Evolutionary conservation across 2,329 filamentous ascomycete genomes (phyloP).

Genomic region (Blastomyces emzantsi): DNA sequence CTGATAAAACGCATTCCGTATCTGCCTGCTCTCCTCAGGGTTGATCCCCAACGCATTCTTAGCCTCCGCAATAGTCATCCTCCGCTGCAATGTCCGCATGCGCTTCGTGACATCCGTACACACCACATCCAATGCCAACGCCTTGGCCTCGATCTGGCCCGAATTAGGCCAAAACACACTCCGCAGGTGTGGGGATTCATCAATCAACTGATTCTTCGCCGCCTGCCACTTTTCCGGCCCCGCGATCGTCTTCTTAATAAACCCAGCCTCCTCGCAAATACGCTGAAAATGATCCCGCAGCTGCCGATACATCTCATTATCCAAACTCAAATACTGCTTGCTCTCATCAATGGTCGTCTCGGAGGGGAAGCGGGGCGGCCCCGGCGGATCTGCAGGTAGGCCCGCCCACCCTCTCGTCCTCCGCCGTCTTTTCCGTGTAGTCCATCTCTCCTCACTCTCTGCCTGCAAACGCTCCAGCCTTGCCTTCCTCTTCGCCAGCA

Average conservation of each 20-base stretch:
- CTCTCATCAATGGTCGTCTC: conserved; percentile 75
- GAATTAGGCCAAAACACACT: conserved; percentile 51
- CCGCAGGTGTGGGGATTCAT: conserved; percentile 55
- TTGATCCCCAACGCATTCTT: conserved; percentile 64
- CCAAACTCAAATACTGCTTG: conserved; percentile 58
- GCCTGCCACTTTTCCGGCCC: conserved; percentile 65
- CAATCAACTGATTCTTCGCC: conserved; percentile 58
- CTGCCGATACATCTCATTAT: conserved; percentile 53
- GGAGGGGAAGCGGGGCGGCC: conserved; percentile 66
- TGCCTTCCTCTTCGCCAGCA: conserved; percentile 46
- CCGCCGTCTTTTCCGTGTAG: conserved; percentile 56
- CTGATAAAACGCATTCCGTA: conserved; percentile 57
- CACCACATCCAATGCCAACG: conserved; percentile 65
- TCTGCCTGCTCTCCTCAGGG: conserved; percentile 55
- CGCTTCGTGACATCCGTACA: conserved; percentile 75
- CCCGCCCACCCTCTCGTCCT: conserved; percentile 60
- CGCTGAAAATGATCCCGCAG: conserved; percentile 58
- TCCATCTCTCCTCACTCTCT: conserved; percentile 55
- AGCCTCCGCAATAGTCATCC: conserved; percentile 65
- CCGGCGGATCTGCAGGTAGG: conserved; percentile 57
- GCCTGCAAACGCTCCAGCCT: conserved; percentile 47
- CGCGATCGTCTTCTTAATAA: conserved; percentile 67
- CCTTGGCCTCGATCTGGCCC: conserved; percentile 52
- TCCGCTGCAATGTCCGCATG: conserved; percentile 55
- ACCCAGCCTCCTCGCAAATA: conserved; percentile 58